These are phyloP conservation scores for Fusarium concolor DNA, from an alignment of 2,329 filamentous ascomycete genomes.

Conservation along the genomic window DNA sequence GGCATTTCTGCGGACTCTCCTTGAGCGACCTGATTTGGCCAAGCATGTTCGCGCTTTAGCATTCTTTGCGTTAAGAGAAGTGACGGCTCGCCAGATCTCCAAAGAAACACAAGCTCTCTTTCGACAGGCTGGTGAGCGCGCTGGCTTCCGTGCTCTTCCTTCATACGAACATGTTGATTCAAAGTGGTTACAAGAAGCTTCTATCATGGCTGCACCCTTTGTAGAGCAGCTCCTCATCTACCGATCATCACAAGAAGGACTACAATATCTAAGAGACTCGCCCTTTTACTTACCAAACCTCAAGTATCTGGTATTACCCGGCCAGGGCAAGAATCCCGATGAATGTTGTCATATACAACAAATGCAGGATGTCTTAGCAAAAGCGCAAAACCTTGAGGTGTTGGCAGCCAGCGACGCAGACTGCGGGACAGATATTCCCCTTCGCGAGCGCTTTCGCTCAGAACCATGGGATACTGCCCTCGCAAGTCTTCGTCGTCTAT, in stretches of 20 bases:
- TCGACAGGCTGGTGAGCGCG: constrained; percentile 42
- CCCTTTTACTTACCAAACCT: constrained; percentile 45
- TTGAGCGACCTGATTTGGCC: constrained; percentile 42
- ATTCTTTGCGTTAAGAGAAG: constrained; percentile 40
- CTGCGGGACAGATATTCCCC: constrained; percentile 43
- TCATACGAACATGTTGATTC: constrained; percentile 43
- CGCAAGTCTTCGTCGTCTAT: constrained; percentile 41
- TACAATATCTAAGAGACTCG: constrained; percentile 45
- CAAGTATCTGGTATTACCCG: constrained; percentile 44
- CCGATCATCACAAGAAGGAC: constrained; percentile 43
- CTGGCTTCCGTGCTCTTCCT: constrained; percentile 42
- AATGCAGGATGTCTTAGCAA: constrained; percentile 45
- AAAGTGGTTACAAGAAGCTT: constrained; percentile 46
- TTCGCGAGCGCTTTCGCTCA: constrained; percentile 42
- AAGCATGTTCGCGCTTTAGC: constrained; percentile 42
- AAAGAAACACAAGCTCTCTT: constrained; percentile 41
- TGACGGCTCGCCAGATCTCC: constrained; percentile 22
- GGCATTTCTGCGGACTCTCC: constrained; percentile 41
- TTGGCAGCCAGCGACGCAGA: constrained; percentile 44
- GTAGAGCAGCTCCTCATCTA: constrained; percentile 46
- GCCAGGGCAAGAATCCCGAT: constrained; percentile 41
- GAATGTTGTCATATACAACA: constrained; percentile 47
- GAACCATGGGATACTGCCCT: constrained; percentile 44
- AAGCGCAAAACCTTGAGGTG: constrained; percentile 44
- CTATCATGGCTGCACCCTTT: constrained; percentile 46